Evolutionary conservation across 2,329 filamentous ascomycete species (phyloP).

Genomic region (Beauveria scarabaeidicola): DNA sequence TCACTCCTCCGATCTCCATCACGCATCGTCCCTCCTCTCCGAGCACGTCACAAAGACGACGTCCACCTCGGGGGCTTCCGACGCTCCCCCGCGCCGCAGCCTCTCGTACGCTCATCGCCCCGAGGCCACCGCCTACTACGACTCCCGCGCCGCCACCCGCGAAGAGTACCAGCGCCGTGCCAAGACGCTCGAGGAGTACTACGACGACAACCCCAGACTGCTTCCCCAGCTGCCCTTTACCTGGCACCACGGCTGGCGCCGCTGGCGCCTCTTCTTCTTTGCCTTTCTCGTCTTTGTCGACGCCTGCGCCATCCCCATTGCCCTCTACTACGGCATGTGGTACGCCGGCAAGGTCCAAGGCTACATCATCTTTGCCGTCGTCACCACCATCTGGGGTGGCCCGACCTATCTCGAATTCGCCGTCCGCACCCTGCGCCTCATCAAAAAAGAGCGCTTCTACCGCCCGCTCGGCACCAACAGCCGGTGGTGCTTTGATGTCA

Average conservation of each 20-base stretch:
- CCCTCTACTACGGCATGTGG: conserved; percentile 43
- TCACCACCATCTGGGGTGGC: conserved; percentile 46
- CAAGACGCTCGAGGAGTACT: conserved; percentile 30
- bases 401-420: conserved; percentile 47
- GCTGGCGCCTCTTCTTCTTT: conserved; percentile 38
- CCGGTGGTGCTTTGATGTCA: conserved; percentile 42
- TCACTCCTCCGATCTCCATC: conserved; percentile 3
- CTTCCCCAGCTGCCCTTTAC: conserved; percentile 33
- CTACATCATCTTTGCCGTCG: conserved; percentile 41
- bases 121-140: conserved; percentile 30
- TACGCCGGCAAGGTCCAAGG: conserved; percentile 31
- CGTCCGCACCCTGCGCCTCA: conserved; percentile 38
- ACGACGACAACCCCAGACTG: conserved; percentile 29
- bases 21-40: neutral
- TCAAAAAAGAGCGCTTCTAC: conserved; percentile 40
- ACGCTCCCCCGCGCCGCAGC: conserved; percentile 21
- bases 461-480: conserved; percentile 38
- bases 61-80: neutral
- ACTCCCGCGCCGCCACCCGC: conserved; percentile 29
- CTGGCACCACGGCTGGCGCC: conserved; percentile 31
- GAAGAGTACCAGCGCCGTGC: conserved; percentile 27
- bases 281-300: conserved; percentile 40
- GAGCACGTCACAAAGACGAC: neutral
- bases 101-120: conserved; percentile 26
- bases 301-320: conserved; percentile 36